A percentile compares a stretch with the other conserved stretches of the same genome.
Evolutionary conservation across 805 yeast genomes (phyloP).

Genomic region (Lipomyces spencermartinsiae): DNA sequence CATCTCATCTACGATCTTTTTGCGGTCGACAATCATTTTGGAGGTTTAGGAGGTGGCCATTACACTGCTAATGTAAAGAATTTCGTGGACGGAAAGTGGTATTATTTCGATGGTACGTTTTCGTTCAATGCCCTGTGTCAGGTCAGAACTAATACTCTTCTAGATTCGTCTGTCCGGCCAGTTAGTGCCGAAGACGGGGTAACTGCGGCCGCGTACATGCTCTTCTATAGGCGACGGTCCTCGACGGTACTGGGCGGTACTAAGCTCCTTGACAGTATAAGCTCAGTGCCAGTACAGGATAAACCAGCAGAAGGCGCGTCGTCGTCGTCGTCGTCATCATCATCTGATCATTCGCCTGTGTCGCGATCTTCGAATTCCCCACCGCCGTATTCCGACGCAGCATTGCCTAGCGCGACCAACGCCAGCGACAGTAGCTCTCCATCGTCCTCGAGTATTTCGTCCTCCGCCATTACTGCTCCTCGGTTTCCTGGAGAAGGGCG

Average conservation of each 20-base stretch:
- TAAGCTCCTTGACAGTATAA: slow-evolving; percentile 30
- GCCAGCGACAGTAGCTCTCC: not conserved
- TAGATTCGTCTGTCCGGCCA: slow-evolving; percentile 67
- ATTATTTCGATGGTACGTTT: slow-evolving; percentile 72
- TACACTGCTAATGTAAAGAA: slow-evolving; percentile 90
- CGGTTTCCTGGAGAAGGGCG: slow-evolving; percentile 31
- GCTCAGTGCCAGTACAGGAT: slow-evolving; percentile 9
- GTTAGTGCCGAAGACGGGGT: slow-evolving; percentile 63
- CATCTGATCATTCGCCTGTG: slow-evolving; percentile 1
- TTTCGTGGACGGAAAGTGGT: slow-evolving; percentile 79
- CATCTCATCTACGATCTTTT: slow-evolving; percentile 73
- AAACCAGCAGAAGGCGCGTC: not conserved
- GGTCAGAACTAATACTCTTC: slow-evolving; percentile 4
- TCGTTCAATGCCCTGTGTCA: not conserved
- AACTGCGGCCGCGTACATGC: slow-evolving; percentile 81
- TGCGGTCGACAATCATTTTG: slow-evolving; percentile 95
- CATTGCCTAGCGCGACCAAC: slow-evolving; percentile 4
- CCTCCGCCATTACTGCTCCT: not conserved
- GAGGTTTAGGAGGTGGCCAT: slow-evolving; percentile 97
- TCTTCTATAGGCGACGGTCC: slow-evolving; percentile 72
- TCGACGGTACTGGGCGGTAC: slow-evolving; percentile 40
- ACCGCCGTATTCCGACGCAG: slow-evolving; percentile 10
- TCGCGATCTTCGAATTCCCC: slow-evolving; percentile 9
- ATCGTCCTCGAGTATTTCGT: slow-evolving; percentile 7
- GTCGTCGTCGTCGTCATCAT: not conserved